Percentiles rank a stretch among this genome's conserved stretches.
These are phyloP conservation scores for Marasmius oreades DNA, from an alignment of 1,284 basidiomycete species.

Conservation along the genomic window DNA sequence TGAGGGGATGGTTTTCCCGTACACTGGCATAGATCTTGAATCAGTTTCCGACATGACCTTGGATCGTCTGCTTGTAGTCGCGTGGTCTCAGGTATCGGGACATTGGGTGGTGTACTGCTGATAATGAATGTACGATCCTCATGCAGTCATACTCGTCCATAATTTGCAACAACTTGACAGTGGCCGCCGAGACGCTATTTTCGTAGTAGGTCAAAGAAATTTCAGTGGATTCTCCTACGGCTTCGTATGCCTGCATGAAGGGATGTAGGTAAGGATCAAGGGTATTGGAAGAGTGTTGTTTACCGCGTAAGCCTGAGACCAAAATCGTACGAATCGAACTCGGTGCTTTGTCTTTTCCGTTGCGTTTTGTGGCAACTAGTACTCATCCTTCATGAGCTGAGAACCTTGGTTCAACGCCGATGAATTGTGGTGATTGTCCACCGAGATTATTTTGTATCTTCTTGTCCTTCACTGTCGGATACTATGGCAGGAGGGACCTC, in stretches of 20 bases:
- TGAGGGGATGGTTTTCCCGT: slow-evolving; percentile 24
- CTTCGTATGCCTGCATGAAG: slow-evolving; percentile 81
- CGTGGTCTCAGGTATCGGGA: slow-evolving; percentile 95
- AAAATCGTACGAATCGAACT: slow-evolving; percentile 66
- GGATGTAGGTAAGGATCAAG: background rate
- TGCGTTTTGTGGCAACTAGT: slow-evolving; percentile 62
- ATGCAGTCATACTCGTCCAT: slow-evolving; percentile 86
- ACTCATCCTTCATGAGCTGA: slow-evolving; percentile 71
- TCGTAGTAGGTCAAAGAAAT: slow-evolving; percentile 91
- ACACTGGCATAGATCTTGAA: slow-evolving; percentile 87
- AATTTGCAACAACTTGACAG: slow-evolving; percentile 77
- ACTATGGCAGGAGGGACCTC: slow-evolving; percentile 87
- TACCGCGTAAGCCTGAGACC: slow-evolving; percentile 81
- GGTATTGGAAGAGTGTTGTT: slow-evolving; percentile 29
- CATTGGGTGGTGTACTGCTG: slow-evolving; percentile 86
- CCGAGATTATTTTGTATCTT: slow-evolving; percentile 87
- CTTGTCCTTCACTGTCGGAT: slow-evolving; percentile 77
- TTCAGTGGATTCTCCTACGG: slow-evolving; percentile 96
- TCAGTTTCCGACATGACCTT: slow-evolving; percentile 93
- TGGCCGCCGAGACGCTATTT: slow-evolving; percentile 87
- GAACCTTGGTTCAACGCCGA: slow-evolving; percentile 71
- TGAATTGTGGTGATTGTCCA: slow-evolving; percentile 92
- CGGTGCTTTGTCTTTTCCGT: slow-evolving; percentile 58
- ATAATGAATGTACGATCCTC: slow-evolving; percentile 94
- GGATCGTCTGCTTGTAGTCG: slow-evolving; percentile 88